These are phyloP conservation scores for Plasmodium falciparum DNA, from an alignment of 169 alveolate species.

Conservation along the genomic window DNA sequence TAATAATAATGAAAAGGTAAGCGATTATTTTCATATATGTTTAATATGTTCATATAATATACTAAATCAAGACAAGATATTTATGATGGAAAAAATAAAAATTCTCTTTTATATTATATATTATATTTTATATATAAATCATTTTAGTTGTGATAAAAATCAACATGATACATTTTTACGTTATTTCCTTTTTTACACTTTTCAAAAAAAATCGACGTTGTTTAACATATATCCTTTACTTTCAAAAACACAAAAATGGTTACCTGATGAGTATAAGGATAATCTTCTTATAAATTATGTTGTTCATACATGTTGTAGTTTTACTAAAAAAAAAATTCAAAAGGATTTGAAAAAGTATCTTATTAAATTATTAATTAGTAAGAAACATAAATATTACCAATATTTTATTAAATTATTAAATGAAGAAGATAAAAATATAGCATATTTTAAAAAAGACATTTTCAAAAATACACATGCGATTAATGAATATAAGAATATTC, in stretches of 20 bases:
- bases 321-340: conserved; percentile 10
- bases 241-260: too few relatives aligned
- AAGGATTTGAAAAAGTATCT: background rate
- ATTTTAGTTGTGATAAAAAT: background rate
- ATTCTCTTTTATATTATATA: background rate
- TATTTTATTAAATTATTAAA: background rate
- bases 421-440: background rate
- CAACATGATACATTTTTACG: conserved; percentile 1
- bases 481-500: too few relatives aligned
- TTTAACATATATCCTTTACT: background rate
- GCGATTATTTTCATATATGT: background rate
- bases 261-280: background rate
- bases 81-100: conserved; percentile 16
- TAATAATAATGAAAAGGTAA: background rate
- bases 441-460: background rate
- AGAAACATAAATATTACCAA: background rate
- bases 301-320: background rate
- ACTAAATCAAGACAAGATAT: conserved; percentile 9
- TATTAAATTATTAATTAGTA: background rate
- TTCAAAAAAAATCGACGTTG: background rate
- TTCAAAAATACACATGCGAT: background rate
- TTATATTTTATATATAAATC: conserved; percentile 4
- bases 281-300: background rate
- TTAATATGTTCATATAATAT: conserved; percentile 16
- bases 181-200: conserved; percentile 2